Evolutionary conservation across 768 basidiomycete genomes (phyloP).

Genomic region (Boletus speciosus): DNA sequence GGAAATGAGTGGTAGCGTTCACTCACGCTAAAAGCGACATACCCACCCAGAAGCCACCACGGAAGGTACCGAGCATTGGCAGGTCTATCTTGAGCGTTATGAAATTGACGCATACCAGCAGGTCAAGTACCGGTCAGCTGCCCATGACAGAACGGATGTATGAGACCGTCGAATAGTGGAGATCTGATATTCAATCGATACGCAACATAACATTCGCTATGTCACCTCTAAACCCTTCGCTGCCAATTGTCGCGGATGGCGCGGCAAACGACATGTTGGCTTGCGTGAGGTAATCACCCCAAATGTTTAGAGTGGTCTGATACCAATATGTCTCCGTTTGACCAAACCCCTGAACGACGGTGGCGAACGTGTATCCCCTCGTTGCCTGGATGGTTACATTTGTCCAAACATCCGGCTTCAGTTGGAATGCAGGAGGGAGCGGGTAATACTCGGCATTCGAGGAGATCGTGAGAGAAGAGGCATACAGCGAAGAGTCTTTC

Average conservation of each 20-base stretch:
- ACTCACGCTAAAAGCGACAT: background rate
- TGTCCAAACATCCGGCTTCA: slow-evolving; percentile 32
- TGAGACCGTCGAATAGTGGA: background rate
- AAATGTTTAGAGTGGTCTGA: slow-evolving; percentile 37
- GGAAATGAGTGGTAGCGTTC: background rate
- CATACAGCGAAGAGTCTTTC: slow-evolving; percentile 34
- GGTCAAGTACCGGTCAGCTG: background rate
- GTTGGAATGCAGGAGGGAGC: slow-evolving; percentile 25
- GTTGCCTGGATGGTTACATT: slow-evolving; percentile 39
- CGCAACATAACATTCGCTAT: slow-evolving; percentile 30
- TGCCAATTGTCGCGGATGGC: slow-evolving; percentile 36
- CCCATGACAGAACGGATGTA: background rate
- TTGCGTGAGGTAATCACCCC: slow-evolving; percentile 37
- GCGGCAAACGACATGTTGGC: slow-evolving; percentile 47
- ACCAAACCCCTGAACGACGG: slow-evolving; percentile 19
- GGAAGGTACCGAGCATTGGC: background rate
- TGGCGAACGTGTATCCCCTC: slow-evolving; percentile 33
- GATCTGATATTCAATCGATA: slow-evolving; percentile 13
- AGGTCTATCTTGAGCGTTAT: background rate
- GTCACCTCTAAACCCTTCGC: slow-evolving; percentile 33
- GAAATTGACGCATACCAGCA: background rate
- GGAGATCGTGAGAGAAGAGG: slow-evolving; percentile 37
- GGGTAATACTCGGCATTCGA: slow-evolving; percentile 38
- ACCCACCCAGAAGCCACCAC: background rate
- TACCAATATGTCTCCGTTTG: slow-evolving; percentile 29